Evolutionary conservation across 2,329 filamentous ascomycete species (phyloP), one percentile per base, ranked within the genome.

Genomic region (Pyrenophora graminea): DNA sequence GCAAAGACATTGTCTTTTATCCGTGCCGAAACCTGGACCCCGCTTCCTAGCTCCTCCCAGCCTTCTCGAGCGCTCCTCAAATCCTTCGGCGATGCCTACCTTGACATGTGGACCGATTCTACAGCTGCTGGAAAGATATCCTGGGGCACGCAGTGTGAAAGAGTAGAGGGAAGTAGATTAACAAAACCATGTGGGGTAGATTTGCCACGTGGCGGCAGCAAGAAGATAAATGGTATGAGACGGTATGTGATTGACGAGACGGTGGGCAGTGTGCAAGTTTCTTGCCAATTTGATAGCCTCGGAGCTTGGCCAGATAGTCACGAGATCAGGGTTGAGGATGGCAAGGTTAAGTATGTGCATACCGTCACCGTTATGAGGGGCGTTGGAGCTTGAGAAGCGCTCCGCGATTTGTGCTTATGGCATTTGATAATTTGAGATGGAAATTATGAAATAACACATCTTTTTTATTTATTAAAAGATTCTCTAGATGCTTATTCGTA

Each of bases 271-370:
- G 66, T 69, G 8, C 63, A 70, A 54, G 61, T 70, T 13, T 45
- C 64, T 7, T 69, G 67, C 46, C 58, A 64, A 32, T 70, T 70
- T 59, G 61, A 66, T 45, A 68, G 64, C 50, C 45, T 70, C 21
- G 65, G 63, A 10, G 45, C 55, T 23, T 61, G 56, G 61, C 64
- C 64, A 6, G 64, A 68, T 54, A 64, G 58, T n/a, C 64, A 70
- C 46, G 64, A 70, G 45, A 62, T 70, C 23, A 51, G 62, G n/a
- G 45, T 67, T 19, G 51, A 60, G 5, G 58, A 57, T 23, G 66
- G 65, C 7, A 70, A 63, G 45, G 67, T 69, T 0, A 69, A 66
- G 46, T 70, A 67, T 53, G 66, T 69, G 27, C 64, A 70, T 49
- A 67, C 66, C 7, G 62, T 68, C n/a, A 70, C 64, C 4, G 64